Base-by-base conservation (phyloP, 129 eudicot species). In the Calendula officinalis region DNA sequence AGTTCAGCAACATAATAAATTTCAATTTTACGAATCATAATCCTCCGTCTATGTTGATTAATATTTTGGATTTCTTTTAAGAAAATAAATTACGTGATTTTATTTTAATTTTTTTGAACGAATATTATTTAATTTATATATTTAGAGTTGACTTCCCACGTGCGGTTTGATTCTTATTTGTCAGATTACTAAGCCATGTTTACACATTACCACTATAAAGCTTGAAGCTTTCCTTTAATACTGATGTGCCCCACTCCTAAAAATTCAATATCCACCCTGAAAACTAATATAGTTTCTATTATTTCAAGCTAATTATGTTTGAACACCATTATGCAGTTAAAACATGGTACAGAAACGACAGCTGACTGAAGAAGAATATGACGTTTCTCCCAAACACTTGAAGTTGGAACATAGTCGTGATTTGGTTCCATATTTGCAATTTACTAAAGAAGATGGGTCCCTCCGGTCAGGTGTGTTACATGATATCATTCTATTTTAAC, bases 301-400 rank as follows among this genome's bases (percentile, higher is more conserved):
- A 2, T 46, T 45, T 58, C 39, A 36, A 35, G n/a, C 6, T 39
- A 60, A 52, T 49, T 43, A 32, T 7, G 7, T 32, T 62, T 62
- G 47, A 52, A 34, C 14, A 6, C 8, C 11, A 43, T 53, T 32
- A 50, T 64, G 76, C 88, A 85, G 88, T 63, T 63, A 54, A 54
- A 77, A 39, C 52, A 86, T 86, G 94, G 86, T 78, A 6, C 86
- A 82, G 16, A 86, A 86, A 57, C 75, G 94, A 27, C 76, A 81
- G 14, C 60, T 77, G 40, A 79, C 16, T 11, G 89, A 78, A 50
- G 78, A 81, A 13, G 71, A 64, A 8, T 64, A 37, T 67, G 78
- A 74, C 53, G 80, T 67, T 77, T 80, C 94, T 10, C 34, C 79
- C 5, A 86, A 86, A 62, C 84, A 82, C 64, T 68, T 72, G 38